A percentile compares a stretch with the other conserved stretches of the same genome.
Evolutionary conservation across 768 basidiomycete species (phyloP).

Genomic region (Amanita pseudoporphyria): DNA sequence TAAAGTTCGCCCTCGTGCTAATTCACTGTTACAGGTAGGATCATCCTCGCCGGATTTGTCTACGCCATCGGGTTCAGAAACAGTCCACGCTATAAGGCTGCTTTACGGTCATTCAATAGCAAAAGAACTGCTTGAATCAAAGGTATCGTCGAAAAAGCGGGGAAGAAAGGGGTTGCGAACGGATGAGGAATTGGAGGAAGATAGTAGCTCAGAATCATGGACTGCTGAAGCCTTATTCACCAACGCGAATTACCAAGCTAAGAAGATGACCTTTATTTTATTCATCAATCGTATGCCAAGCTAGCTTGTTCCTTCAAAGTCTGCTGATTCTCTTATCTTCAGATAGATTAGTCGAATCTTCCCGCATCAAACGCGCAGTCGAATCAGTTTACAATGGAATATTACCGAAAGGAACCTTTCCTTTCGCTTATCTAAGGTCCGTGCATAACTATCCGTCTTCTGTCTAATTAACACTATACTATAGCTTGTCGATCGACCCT

Average conservation of each 20-base stretch:
- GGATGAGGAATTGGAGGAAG: conserved; percentile 19
- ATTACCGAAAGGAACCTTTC: conserved; percentile 81
- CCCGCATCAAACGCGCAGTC: conserved; percentile 76
- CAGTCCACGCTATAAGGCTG: conserved; percentile 60
- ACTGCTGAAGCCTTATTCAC: conserved; percentile 69
- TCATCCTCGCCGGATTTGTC: conserved; percentile 71
- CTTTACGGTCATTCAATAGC: conserved; percentile 77
- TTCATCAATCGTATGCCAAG: conserved; percentile 85
- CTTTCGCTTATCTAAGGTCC: conserved; percentile 95
- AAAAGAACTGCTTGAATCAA: conserved; percentile 56
- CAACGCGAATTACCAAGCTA: conserved; percentile 82
- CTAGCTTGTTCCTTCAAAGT: neutral
- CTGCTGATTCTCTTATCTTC: neutral
- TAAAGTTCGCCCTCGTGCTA: neutral
- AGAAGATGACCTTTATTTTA: conserved; percentile 75
- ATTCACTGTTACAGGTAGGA: conserved; percentile 40
- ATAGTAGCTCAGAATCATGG: conserved; percentile 43
- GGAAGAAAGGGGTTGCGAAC: conserved; percentile 11
- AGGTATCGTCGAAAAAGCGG: conserved; percentile 19
- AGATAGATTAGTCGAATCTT: conserved; percentile 92
- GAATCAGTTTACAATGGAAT: conserved; percentile 79
- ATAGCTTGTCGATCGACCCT: conserved; percentile 75
- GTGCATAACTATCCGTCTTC: conserved; percentile 7
- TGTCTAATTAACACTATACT: conserved; percentile 1
- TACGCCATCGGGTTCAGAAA: conserved; percentile 61